Evolutionary conservation across 2,329 filamentous ascomycete genomes (phyloP).

Genomic region (Escovopsis weberi): DNA sequence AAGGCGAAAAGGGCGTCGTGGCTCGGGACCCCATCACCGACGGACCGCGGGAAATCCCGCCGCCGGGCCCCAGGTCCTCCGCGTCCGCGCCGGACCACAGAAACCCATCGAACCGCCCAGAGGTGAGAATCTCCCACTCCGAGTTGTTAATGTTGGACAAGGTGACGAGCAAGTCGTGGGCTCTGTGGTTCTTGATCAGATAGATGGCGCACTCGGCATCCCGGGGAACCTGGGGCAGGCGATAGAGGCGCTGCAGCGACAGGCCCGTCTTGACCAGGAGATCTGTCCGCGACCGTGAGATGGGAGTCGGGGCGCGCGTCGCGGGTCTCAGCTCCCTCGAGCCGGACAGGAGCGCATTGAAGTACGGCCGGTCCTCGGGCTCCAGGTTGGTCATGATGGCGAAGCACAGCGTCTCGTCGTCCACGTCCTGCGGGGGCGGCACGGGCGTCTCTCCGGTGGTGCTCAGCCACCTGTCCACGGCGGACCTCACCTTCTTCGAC

Average conservation of each 20-base stretch:
- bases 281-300: slow-evolving; percentile 50
- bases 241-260: slow-evolving; percentile 75
- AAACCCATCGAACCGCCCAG: slow-evolving; percentile 90
- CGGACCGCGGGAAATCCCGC: slow-evolving; percentile 32
- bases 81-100: slow-evolving; percentile 78
- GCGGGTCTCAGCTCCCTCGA: slow-evolving; percentile 40
- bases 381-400: slow-evolving; percentile 83
- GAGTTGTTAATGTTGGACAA: slow-evolving; percentile 74
- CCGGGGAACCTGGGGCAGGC: slow-evolving; percentile 55
- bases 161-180: slow-evolving; percentile 78
- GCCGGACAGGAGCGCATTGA: slow-evolving; percentile 62
- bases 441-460: slow-evolving; percentile 61
- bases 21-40: slow-evolving; percentile 30
- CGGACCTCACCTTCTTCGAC: slow-evolving; percentile 81
- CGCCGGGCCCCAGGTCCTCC: slow-evolving; percentile 29
- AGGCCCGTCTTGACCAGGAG: slow-evolving; percentile 61
- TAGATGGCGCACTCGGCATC: slow-evolving; percentile 80
- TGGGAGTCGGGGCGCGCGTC: slow-evolving; percentile 53
- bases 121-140: slow-evolving; percentile 95
- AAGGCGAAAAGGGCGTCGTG: slow-evolving; percentile 33
- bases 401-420: slow-evolving; percentile 87
- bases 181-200: slow-evolving; percentile 64
- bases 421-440: slow-evolving; percentile 72
- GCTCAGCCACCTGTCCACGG: slow-evolving; percentile 80
- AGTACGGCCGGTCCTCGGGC: slow-evolving; percentile 59